Evolutionary conservation across 768 basidiomycete species (phyloP).

Genomic region (Cubamyces sp.): DNA sequence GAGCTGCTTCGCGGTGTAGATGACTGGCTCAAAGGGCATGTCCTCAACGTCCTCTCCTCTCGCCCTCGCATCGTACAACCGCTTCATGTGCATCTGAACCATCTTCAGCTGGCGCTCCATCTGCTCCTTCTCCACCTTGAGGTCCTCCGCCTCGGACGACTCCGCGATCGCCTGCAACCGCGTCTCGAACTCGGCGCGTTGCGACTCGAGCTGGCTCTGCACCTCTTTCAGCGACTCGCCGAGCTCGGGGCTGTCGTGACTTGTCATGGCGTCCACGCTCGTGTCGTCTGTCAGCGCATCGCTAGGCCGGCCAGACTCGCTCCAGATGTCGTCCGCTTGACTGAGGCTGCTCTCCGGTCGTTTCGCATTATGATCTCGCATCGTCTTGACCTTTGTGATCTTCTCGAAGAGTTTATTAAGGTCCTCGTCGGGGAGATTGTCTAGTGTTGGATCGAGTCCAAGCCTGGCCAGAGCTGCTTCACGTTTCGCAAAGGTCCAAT

Average conservation of each 20-base stretch:
- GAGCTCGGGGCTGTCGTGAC: slow-evolving; percentile 65
- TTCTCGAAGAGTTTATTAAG: slow-evolving; percentile 93
- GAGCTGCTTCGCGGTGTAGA: slow-evolving; percentile 83
- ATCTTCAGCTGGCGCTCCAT: slow-evolving; percentile 87
- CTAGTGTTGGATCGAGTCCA: slow-evolving; percentile 86
- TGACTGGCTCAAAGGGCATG: slow-evolving; percentile 73
- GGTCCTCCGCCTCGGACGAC: slow-evolving; percentile 79
- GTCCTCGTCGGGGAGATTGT: slow-evolving; percentile 93
- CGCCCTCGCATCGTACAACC: slow-evolving; percentile 74
- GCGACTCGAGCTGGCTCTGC: slow-evolving; percentile 67
- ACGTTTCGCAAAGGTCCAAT: slow-evolving; percentile 97
- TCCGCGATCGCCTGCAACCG: slow-evolving; percentile 64
- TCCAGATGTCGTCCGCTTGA: slow-evolving; percentile 87
- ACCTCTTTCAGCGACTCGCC: slow-evolving; percentile 68
- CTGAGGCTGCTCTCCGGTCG: slow-evolving; percentile 90
- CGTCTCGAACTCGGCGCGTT: slow-evolving; percentile 56
- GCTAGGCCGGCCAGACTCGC: slow-evolving; percentile 83
- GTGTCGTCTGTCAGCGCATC: slow-evolving; percentile 88
- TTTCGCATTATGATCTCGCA: slow-evolving; percentile 80
- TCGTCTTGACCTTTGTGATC: slow-evolving; percentile 88
- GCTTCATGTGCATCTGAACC: slow-evolving; percentile 81
- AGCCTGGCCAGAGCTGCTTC: slow-evolving; percentile 90
- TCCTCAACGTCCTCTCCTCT: slow-evolving; percentile 76
- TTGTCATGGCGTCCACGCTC: slow-evolving; percentile 70
- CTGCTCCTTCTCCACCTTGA: slow-evolving; percentile 89